Base-by-base conservation (phyloP, 129 eudicot genomes). In the Tagetes erecta region DNA sequence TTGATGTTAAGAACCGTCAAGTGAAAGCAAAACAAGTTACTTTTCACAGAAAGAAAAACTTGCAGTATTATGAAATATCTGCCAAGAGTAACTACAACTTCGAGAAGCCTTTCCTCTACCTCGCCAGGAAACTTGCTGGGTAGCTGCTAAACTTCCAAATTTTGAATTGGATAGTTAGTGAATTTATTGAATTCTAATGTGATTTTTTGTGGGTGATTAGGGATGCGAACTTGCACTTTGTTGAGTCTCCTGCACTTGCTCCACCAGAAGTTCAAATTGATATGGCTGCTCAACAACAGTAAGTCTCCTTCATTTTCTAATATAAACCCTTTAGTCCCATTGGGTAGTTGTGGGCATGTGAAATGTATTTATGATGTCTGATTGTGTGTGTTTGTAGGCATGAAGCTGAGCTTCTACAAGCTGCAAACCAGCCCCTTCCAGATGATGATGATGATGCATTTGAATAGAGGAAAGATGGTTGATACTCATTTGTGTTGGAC, bases 21-120 rank as follows among this genome's bases (percentile, higher is more conserved):
- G 96, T 89, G 84, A 89, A 89, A 73, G 96, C 96, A 33, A 89
- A 89, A 58, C 96, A 89, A 75, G 92, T 89, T 56, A 89, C 96
- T 0, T 89, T 86, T 70, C 96, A 89, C 84, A 66, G 96, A 63
- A 89, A 89, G 78, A 89, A 89, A 80, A 89, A 89, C 80, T 27
- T 89, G 81, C 96, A 89, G 85, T 89, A 89, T 67, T 89, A 89
- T 30, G 96, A 89, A 80, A 89, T 89, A 7, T 89, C 96, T 2
- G 96, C 96, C 31, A 89, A 89, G 83, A 89, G 95, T 30, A 89
- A 89, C 78, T 89, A 89, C 91, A 89, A 89, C 82, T 89, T 89
- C 20, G 95, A 89, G 84, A 89, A 89, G 89, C 96, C 96, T 40
- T 89, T 84, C 68, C 85, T 89, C 40, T 89, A 89, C 67, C 89